Evolutionary conservation across 2,329 filamentous ascomycete species (phyloP).

Genomic region (Pseudogymnoascus verrucosus): DNA sequence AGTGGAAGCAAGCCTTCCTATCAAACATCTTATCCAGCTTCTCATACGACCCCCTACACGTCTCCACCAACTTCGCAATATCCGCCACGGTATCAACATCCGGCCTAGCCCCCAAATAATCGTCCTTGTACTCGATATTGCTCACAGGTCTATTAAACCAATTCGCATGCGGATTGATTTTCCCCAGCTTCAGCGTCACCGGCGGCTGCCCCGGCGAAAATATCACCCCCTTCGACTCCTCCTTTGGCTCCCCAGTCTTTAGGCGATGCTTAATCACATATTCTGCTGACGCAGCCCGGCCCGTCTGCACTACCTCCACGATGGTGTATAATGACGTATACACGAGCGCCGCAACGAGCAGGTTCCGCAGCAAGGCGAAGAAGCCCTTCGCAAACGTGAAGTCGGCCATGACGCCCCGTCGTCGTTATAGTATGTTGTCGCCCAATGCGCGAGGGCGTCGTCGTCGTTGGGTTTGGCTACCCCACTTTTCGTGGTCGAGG

Average conservation of each 20-base stretch:
- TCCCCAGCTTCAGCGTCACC: constrained; percentile 35
- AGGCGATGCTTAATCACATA: constrained; percentile 12
- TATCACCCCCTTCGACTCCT: not conserved
- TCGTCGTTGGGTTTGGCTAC: not conserved
- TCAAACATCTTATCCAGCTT: constrained; percentile 48
- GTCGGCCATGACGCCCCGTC: not conserved
- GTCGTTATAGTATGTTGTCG: not conserved
- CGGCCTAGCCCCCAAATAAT: constrained; percentile 42
- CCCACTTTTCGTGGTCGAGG: not conserved
- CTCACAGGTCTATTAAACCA: constrained; percentile 45
- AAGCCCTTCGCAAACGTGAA: constrained; percentile 16
- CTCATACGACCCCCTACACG: constrained; percentile 42
- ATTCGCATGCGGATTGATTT: constrained; percentile 44
- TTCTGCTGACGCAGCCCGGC: constrained; percentile 26
- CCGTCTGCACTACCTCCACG: constrained; percentile 34
- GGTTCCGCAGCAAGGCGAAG: constrained; percentile 34
- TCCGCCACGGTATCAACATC: constrained; percentile 46
- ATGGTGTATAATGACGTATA: constrained; percentile 35
- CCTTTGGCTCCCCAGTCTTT: not conserved
- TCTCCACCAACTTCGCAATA: constrained; percentile 41
- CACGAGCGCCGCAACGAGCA: constrained; percentile 33
- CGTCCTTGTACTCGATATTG: constrained; percentile 41
- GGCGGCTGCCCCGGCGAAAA: constrained; percentile 26
- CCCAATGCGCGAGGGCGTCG: not conserved
- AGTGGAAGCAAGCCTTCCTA: constrained; percentile 44